Evolutionary conservation across 176 grass and related monocot genomes (phyloP).

Genomic region (Cenchrus americanus): DNA sequence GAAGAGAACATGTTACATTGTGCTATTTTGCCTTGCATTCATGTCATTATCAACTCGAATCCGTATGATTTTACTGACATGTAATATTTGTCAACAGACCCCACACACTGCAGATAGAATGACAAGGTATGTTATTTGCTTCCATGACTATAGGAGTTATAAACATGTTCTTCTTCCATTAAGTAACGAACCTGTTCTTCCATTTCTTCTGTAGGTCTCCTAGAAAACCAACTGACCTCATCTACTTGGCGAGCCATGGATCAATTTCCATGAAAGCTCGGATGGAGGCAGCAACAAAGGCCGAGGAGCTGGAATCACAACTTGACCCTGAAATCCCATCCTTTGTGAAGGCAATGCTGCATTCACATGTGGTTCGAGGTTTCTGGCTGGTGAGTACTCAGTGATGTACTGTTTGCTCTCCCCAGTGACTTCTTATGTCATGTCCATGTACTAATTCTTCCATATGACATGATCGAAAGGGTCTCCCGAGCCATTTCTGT

Average conservation of each 20-base stretch:
- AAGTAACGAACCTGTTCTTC: not conserved
- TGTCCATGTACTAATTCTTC: constrained; percentile 17
- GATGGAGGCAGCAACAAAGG: constrained; percentile 62
- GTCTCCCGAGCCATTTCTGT: constrained; percentile 71
- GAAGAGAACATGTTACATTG: not conserved
- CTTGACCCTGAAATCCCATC: constrained; percentile 58
- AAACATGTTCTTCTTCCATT: constrained; percentile 17
- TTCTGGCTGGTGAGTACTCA: constrained; percentile 82
- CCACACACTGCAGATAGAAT: constrained; percentile 35
- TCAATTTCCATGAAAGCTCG: constrained; percentile 63
- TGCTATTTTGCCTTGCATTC: not conserved
- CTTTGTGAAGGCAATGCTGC: constrained; percentile 81
- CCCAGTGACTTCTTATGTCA: not conserved
- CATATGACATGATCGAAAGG: constrained; percentile 41
- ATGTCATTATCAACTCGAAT: not conserved
- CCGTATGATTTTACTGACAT: constrained; percentile 16
- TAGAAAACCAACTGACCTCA: constrained; percentile 47
- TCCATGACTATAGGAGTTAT: not conserved
- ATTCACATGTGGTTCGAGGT: constrained; percentile 74
- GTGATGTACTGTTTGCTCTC: constrained; percentile 22
- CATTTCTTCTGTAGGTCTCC: constrained; percentile 44
- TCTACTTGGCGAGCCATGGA: constrained; percentile 52
- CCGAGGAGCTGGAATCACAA: constrained; percentile 68
- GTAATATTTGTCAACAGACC: constrained; percentile 32
- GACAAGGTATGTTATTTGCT: constrained; percentile 55